These are phyloP conservation scores for Tuber aestivum DNA, from an alignment of 495 filamentous ascomycete genomes.

Conservation along the genomic window DNA sequence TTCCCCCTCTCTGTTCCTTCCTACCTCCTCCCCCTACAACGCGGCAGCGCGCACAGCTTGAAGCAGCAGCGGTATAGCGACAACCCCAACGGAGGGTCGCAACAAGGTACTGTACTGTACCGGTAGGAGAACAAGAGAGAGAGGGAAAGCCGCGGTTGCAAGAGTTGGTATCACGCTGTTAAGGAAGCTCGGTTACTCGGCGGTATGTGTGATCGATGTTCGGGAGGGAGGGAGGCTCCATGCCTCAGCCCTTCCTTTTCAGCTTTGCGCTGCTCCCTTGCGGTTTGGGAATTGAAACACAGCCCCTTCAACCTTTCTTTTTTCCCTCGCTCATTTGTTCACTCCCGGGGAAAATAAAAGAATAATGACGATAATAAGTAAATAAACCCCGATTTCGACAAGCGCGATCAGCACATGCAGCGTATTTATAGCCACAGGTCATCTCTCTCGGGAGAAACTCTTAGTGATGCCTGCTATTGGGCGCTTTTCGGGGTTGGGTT, in stretches of 20 bases:
- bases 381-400: not conserved
- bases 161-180: not conserved
- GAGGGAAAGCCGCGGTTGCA: not conserved
- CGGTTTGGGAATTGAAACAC: slow-evolving; percentile 3
- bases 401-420: not conserved
- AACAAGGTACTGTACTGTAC: too few relatives aligned
- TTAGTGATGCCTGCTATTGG: not conserved
- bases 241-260: not conserved
- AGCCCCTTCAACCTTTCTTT: slow-evolving; percentile 11
- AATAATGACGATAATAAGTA: not conserved
- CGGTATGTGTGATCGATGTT: not conserved
- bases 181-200: not conserved
- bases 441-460: not conserved
- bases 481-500: not conserved
- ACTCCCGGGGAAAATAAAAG: not conserved
- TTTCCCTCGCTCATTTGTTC: not conserved
- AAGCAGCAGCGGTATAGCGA: not conserved
- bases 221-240: not conserved
- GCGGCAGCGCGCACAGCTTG: not conserved
- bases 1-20: too few relatives aligned
- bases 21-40: too few relatives aligned
- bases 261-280: not conserved
- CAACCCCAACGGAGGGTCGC: not conserved
- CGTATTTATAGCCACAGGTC: not conserved
- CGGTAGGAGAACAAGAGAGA: not conserved